Evolutionary conservation across 169 alveolate species (phyloP).

Genomic region (Cyclospora cayetanensis): DNA sequence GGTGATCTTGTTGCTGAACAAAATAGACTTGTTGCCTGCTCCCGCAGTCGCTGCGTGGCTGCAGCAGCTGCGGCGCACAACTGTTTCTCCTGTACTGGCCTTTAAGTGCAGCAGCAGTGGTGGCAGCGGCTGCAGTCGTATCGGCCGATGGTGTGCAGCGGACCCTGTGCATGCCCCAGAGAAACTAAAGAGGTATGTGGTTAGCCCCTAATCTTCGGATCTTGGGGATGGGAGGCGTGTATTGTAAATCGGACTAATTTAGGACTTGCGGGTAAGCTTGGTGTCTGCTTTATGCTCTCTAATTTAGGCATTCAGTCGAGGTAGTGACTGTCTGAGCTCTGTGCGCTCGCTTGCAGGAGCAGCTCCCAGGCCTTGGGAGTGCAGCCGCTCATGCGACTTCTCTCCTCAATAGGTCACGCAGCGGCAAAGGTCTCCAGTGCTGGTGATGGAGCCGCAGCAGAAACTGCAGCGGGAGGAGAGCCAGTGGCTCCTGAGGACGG

Average conservation of each 20-base stretch:
- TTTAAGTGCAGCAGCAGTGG: slow-evolving; percentile 68
- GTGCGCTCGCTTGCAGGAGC: slow-evolving; percentile 54
- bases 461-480: slow-evolving; percentile 10
- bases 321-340: too few relatives aligned
- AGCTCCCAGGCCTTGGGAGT: slow-evolving; percentile 48
- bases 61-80: slow-evolving; percentile 65
- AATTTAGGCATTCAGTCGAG: background rate
- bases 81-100: slow-evolving; percentile 74
- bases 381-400: slow-evolving; percentile 40
- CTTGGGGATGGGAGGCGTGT: background rate
- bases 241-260: too few relatives aligned
- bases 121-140: slow-evolving; percentile 33
- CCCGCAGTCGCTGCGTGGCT: slow-evolving; percentile 81
- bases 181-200: slow-evolving; percentile 5
- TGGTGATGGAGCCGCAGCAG: slow-evolving; percentile 1
- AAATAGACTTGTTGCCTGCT: slow-evolving; percentile 94
- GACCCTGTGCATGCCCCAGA: slow-evolving; percentile 38
- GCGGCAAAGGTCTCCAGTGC: slow-evolving; percentile 18
- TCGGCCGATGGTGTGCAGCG: slow-evolving; percentile 29
- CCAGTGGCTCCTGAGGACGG: background rate
- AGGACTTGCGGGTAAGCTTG: too few relatives aligned
- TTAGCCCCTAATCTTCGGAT: background rate
- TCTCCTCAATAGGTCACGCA: slow-evolving; percentile 46
- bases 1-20: slow-evolving; percentile 90
- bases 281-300: background rate